Evolutionary conservation across 2,329 filamentous ascomycete genomes (phyloP), one percentile per base, ranked within the genome.

Genomic region (Penicillium sp.): DNA sequence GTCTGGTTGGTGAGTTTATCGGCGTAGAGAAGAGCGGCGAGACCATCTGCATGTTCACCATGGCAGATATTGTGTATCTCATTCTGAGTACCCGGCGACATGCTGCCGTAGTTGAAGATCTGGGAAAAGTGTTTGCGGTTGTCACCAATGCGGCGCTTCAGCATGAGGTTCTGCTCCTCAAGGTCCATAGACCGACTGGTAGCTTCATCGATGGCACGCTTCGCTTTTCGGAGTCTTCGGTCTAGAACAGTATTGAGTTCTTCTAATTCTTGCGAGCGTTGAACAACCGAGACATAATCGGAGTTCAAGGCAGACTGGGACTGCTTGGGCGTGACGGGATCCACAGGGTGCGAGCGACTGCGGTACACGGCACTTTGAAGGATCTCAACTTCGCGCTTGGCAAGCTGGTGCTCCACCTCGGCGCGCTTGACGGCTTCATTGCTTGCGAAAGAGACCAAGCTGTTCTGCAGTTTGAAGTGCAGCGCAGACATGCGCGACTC

Each of bases 381-480:
- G 13, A 93, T 90, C 61, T 96, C 90, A 21, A 96, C 89, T 75
- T 97, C 92, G 23, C 89, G 84, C 61, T 91, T 86, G n/a, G 89
- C 89, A 85, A 97, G 93, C 63, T 94, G 90, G 67, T 96, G 89
- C 75, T 97, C 93, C 6, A 97, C 93, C 36, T 88, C 89, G 65
- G 93, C 91, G 27, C 92, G 87, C 75, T 96, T 93, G 10, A 91
- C 85, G 31, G 92, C 89, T 66, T 96, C 91, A 49, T 89, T 87
- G 54, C 90, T 92, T 69, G 96, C 91, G 63, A 97, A 87, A 51
- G 85, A 87, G 29, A 96, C 83, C 69, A 97, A 83, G 66, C 89
- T 92, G 70, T 93, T 89, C 73, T 97, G 93, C 54, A 97, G 80
- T 76, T 94, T 96, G 78, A 94, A 89, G 73, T 97, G 93, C 33